A percentile compares a stretch with the other conserved stretches of the same genome.
These are phyloP conservation scores for Aspergillus calidoustus DNA, from an alignment of 2,329 filamentous ascomycete species.

Conservation along the genomic window DNA sequence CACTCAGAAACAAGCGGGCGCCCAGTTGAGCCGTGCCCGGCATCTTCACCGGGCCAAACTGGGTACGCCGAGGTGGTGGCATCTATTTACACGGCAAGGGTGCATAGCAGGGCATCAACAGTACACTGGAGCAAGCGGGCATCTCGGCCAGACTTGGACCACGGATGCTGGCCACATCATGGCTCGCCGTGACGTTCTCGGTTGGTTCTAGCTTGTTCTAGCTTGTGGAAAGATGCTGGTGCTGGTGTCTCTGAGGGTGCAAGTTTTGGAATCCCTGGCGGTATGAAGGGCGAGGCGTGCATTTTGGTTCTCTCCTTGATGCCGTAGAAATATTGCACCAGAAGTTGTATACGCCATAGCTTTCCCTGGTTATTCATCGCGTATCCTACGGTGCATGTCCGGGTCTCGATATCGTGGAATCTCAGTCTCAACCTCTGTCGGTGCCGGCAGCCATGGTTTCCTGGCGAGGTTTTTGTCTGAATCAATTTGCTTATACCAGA, in stretches of 20 bases:
- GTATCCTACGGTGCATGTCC: too few relatives aligned
- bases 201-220: conserved; percentile 9
- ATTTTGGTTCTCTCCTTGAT: conserved; percentile 1
- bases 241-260: conserved; percentile 12
- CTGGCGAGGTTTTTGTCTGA: too few relatives aligned
- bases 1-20: too few relatives aligned
- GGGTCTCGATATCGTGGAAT: too few relatives aligned
- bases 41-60: too few relatives aligned
- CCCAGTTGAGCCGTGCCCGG: too few relatives aligned
- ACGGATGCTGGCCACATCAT: conserved; percentile 14
- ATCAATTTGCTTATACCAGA: too few relatives aligned
- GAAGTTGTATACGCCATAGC: conserved; percentile 7
- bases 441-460: too few relatives aligned
- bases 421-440: too few relatives aligned
- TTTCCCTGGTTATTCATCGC: neutral
- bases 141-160: conserved; percentile 12
- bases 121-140: conserved; percentile 3
- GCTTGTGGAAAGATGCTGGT: conserved; percentile 16
- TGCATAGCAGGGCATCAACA: conserved; percentile 13
- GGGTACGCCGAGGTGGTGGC: too few relatives aligned
- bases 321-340: neutral
- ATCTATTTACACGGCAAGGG: too few relatives aligned
- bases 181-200: conserved; percentile 15
- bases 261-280: conserved; percentile 8
- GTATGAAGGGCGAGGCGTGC: conserved; percentile 7